These are phyloP conservation scores for Pilobolus umbonatus DNA, from an alignment of 192 early-diverging fungal genomes.

Conservation along the genomic window DNA sequence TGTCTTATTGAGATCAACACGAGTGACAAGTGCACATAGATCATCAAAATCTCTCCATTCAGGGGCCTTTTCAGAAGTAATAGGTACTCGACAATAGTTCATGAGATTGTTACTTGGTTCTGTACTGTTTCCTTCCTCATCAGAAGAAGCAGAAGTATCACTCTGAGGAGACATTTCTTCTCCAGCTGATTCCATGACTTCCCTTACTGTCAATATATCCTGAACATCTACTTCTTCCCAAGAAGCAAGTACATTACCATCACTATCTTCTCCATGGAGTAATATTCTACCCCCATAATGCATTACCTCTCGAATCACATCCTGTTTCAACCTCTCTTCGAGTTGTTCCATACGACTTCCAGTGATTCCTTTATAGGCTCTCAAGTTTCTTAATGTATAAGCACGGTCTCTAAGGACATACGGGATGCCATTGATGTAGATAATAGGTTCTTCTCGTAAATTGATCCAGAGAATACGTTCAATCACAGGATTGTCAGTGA, in stretches of 20 bases:
- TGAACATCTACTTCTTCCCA: conserved; percentile 57
- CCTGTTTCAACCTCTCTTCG: conserved; percentile 50
- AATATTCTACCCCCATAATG: conserved; percentile 49
- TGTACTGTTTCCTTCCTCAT: neutral
- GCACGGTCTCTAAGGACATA: conserved; percentile 56
- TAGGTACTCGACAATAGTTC: conserved; percentile 48
- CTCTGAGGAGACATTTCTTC: conserved; percentile 1
- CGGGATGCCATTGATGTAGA: conserved; percentile 59
- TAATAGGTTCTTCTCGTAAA: conserved; percentile 59
- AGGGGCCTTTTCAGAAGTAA: conserved; percentile 56
- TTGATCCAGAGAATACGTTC: conserved; percentile 56
- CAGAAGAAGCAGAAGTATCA: neutral
- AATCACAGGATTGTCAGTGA: conserved; percentile 3
- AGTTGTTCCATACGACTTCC: conserved; percentile 45
- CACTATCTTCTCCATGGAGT: conserved; percentile 43
- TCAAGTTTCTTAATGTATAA: conserved; percentile 52
- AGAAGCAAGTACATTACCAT: conserved; percentile 38
- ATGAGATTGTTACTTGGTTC: conserved; percentile 5
- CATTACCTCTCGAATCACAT: conserved; percentile 43
- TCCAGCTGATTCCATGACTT: conserved; percentile 41
- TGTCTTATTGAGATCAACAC: conserved; percentile 35
- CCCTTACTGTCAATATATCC: conserved; percentile 45
- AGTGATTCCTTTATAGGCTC: conserved; percentile 55
- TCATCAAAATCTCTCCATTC: conserved; percentile 50
- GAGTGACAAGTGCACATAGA: conserved; percentile 38